Evolutionary conservation across 2,329 filamentous ascomycete genomes (phyloP).

Genomic region (Aspergillus sp.): DNA sequence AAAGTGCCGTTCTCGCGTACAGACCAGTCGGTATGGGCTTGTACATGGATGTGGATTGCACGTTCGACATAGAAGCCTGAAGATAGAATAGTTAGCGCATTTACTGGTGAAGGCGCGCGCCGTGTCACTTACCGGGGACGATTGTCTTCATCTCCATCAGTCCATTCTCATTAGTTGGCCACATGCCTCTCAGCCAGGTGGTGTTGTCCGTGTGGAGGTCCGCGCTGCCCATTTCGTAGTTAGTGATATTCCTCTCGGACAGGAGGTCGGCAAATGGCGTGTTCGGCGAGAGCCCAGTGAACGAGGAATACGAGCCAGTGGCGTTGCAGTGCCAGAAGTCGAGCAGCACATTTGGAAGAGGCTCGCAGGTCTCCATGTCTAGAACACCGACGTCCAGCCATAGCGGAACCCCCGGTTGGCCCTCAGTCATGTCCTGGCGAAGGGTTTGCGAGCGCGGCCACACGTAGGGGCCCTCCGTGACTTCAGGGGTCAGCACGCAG

Average conservation of each 20-base stretch:
- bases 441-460: conserved; percentile 37
- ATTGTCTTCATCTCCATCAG: conserved; percentile 48
- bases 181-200: conserved; percentile 49
- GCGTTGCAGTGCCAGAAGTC: conserved; percentile 49
- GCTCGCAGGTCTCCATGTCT: conserved; percentile 44
- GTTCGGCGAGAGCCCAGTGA: conserved; percentile 28
- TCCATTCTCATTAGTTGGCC: conserved; percentile 45
- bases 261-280: conserved; percentile 30
- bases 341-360: conserved; percentile 34
- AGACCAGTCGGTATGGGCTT: conserved; percentile 38
- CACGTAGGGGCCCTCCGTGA: conserved; percentile 39
- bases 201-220: conserved; percentile 27
- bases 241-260: conserved; percentile 22
- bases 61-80: conserved; percentile 43
- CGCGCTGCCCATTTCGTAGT: conserved; percentile 22
- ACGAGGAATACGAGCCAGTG: conserved; percentile 40
- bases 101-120: too few species aligned
- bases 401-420: conserved; percentile 37
- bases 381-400: conserved; percentile 45
- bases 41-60: conserved; percentile 49
- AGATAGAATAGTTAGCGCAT: too few species aligned
- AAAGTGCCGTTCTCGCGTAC: conserved; percentile 30
- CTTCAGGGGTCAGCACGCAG: conserved; percentile 41
- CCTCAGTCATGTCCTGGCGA: conserved; percentile 41
- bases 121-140: conserved; percentile 31